A percentile compares a stretch with the other conserved stretches of the same genome.
These are phyloP conservation scores for Xerocomellus amylosporus DNA, from an alignment of 768 basidiomycete genomes.

Conservation along the genomic window DNA sequence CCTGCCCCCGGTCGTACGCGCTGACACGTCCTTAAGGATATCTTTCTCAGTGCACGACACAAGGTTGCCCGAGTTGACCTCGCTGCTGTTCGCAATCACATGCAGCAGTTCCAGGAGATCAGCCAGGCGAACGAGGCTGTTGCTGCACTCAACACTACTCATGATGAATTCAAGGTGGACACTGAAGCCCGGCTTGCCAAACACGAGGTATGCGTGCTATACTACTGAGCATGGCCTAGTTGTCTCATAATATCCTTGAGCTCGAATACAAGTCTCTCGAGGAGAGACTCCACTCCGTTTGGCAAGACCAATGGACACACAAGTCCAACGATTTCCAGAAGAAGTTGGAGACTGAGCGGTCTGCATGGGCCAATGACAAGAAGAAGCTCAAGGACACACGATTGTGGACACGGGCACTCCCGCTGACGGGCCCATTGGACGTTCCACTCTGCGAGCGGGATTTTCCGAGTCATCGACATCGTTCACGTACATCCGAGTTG, in stretches of 20 bases:
- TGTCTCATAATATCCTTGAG: constrained; percentile 35
- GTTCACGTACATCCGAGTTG: no score
- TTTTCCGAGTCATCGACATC: no score
- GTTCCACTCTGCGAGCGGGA: no score
- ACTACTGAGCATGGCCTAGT: neutral
- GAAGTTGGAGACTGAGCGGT: constrained; percentile 64
- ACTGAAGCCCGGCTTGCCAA: constrained; percentile 67
- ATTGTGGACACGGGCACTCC: constrained; percentile 78
- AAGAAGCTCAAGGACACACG: constrained; percentile 75
- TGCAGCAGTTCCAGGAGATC: constrained; percentile 84
- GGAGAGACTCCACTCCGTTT: constrained; percentile 53
- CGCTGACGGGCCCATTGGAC: no score
- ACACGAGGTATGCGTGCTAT: constrained; percentile 52
- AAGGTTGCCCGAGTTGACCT: constrained; percentile 80
- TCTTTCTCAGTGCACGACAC: constrained; percentile 55
- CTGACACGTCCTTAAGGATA: neutral
- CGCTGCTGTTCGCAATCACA: constrained; percentile 63
- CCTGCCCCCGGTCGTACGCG: constrained; percentile 32
- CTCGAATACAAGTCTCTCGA: constrained; percentile 61
- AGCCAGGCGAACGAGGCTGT: constrained; percentile 81
- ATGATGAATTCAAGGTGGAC: constrained; percentile 75
- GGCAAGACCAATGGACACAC: constrained; percentile 50
- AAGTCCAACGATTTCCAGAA: constrained; percentile 60
- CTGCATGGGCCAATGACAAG: constrained; percentile 75
- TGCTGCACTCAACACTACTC: constrained; percentile 61